These are phyloP conservation scores for Xylaria flabelliformis DNA, from an alignment of 495 filamentous ascomycete genomes.

Conservation along the genomic window DNA sequence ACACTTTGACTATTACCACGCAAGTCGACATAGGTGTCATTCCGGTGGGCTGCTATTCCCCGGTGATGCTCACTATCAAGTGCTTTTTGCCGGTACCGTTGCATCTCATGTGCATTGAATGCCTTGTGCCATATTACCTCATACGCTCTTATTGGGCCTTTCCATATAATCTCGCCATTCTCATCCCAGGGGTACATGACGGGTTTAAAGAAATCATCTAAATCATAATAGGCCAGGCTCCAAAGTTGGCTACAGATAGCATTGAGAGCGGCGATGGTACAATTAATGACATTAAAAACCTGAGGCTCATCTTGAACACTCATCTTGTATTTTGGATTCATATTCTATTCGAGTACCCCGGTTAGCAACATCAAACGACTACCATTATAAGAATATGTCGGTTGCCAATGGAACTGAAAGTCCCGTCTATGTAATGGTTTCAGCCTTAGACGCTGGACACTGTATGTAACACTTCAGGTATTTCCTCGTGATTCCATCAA, in stretches of 20 bases:
- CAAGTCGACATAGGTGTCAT: too few species aligned
- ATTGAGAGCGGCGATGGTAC: background rate
- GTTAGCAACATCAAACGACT: background rate
- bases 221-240: background rate
- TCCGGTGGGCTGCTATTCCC: too few species aligned
- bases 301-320: background rate
- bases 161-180: background rate
- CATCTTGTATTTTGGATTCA: background rate
- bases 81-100: constrained; percentile 7
- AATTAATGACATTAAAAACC: background rate
- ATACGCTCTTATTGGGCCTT: background rate
- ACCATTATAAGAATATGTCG: background rate
- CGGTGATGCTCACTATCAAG: background rate
- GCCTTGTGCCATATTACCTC: background rate
- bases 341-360: too few species aligned
- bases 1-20: background rate
- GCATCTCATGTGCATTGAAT: background rate
- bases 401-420: background rate
- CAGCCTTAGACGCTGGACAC: constrained; percentile 42
- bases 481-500: background rate
- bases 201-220: background rate
- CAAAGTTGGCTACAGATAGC: background rate
- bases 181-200: background rate
- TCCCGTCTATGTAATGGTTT: constrained; percentile 34
- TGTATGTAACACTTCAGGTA: constrained; percentile 1